Conservation (phyloP, 768 basidiomycete species). For the Mycena polygramma region DNA sequence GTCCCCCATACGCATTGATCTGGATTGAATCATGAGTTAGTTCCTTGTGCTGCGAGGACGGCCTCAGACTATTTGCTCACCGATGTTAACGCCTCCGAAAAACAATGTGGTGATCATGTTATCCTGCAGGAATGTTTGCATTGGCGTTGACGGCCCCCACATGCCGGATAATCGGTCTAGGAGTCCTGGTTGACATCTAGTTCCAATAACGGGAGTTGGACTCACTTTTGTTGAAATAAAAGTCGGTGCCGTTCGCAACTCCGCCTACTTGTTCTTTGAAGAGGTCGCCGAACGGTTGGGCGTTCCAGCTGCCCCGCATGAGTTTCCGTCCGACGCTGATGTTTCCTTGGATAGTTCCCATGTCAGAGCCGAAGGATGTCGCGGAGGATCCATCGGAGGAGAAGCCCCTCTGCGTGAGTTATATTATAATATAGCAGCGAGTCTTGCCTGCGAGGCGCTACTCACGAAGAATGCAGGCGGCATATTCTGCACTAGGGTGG, state of each 20-base stretch:
- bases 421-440: not conserved
- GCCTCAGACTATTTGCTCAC: constrained; percentile 3
- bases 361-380: constrained; percentile 49
- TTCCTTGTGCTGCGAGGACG: not conserved
- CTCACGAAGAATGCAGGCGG: constrained; percentile 46
- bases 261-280: constrained; percentile 46
- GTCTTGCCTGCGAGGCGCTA: not conserved
- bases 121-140: constrained; percentile 51
- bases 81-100: constrained; percentile 50
- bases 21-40: not conserved
- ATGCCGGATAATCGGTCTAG: constrained; percentile 49
- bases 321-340: constrained; percentile 47
- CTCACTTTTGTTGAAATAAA: constrained; percentile 52
- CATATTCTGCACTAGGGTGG: constrained; percentile 44
- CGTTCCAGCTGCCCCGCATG: constrained; percentile 50
- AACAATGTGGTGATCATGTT: constrained; percentile 50
- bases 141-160: constrained; percentile 51
- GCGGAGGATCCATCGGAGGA: constrained; percentile 46
- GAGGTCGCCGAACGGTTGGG: constrained; percentile 47
- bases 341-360: constrained; percentile 49
- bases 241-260: constrained; percentile 48
- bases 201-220: not conserved
- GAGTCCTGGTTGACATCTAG: no score
- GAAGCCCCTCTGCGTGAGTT: constrained; percentile 40
- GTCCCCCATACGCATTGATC: constrained; percentile 53